Base-by-base conservation (phyloP, 768 basidiomycete species). In the Phylloporus sp. region DNA sequence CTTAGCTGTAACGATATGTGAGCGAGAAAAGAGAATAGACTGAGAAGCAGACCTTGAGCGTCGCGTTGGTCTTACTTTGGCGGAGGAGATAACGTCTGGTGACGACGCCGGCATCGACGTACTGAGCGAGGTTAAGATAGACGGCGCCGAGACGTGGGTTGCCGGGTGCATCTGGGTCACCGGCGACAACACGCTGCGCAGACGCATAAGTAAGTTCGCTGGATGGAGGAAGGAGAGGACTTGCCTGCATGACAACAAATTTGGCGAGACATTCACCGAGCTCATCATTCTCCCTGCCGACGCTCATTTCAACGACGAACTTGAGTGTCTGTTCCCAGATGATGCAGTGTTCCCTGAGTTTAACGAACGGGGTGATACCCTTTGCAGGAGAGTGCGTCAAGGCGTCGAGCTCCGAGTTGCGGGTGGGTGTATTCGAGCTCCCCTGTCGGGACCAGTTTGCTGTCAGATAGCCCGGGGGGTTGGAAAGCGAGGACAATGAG, bases 1-100 rank as follows among this genome's bases (percentile, higher is more conserved):
- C 82, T 78, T 9, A 89, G 69, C 79, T 86, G 53, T 26, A 33
- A 33, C 37, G 43, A 31, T 8, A 14, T 14, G 21, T 58, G n/a
- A 53, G 20, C 18, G 2, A 15, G 23, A 36, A 11, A 21, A 9
- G 10, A 40, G 9, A 43, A 38, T 7, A 17, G 27, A 9, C 15
- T 4, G 3, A 9, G 15, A 42, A 31, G 38, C 37, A 36, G 35
- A 85, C 83, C 72, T 84, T 84, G 38, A 90, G 70, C 6, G 81
- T 84, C 1, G 88, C 86, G 54, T 90, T 90, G 31, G 81, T 86
- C 66, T 85, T 87, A 55, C 83, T 86, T 55, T 86, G 77, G 38
- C 78, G 71, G 6, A 89, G 66, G 7, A 88, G 71, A 63, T 87
- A 86, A 6, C 79, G 71, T 15, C 88, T 72, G 9, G 79, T 79